Conservation (phyloP, 2,329 filamentous ascomycete species). For the Xylariaceae sp. region DNA sequence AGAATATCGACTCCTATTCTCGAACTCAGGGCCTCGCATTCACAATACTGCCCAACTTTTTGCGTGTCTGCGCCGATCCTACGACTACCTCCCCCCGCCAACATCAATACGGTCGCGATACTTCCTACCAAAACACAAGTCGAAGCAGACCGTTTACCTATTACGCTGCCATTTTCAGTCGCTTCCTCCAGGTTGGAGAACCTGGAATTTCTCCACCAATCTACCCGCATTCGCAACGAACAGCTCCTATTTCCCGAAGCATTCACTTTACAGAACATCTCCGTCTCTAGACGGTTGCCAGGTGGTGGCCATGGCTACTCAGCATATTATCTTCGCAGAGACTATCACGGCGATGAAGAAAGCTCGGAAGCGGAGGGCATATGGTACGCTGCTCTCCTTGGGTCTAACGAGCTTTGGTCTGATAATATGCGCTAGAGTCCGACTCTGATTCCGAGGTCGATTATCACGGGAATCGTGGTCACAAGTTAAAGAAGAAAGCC, state of each 20-base stretch:
- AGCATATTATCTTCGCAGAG: conserved; percentile 69
- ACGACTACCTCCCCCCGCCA: conserved; percentile 2
- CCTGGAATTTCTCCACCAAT: not conserved
- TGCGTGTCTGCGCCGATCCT: conserved; percentile 5
- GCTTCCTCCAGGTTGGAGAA: not conserved
- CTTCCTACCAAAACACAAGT: not conserved
- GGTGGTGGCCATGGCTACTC: conserved; percentile 47
- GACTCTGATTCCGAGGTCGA: conserved; percentile 79
- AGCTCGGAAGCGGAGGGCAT: conserved; percentile 68
- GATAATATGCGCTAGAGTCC: conserved; percentile 62
- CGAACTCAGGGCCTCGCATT: not conserved
- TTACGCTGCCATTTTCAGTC: not conserved
- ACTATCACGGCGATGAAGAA: conserved; percentile 73
- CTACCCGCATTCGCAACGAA: not conserved
- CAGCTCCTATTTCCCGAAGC: not conserved
- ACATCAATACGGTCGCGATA: not conserved
- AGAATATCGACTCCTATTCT: not conserved
- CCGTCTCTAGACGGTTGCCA: conserved; percentile 7
- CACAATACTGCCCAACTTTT: not conserved
- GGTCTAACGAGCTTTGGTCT: conserved; percentile 26
- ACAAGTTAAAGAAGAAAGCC: conserved; percentile 79
- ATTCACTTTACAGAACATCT: not conserved
- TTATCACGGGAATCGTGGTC: conserved; percentile 74
- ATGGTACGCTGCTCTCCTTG: conserved; percentile 53
- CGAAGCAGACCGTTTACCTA: not conserved